These are phyloP conservation scores for Vaccinium macrocarpon DNA, from an alignment of 148 eudicot species.

Conservation along the genomic window DNA sequence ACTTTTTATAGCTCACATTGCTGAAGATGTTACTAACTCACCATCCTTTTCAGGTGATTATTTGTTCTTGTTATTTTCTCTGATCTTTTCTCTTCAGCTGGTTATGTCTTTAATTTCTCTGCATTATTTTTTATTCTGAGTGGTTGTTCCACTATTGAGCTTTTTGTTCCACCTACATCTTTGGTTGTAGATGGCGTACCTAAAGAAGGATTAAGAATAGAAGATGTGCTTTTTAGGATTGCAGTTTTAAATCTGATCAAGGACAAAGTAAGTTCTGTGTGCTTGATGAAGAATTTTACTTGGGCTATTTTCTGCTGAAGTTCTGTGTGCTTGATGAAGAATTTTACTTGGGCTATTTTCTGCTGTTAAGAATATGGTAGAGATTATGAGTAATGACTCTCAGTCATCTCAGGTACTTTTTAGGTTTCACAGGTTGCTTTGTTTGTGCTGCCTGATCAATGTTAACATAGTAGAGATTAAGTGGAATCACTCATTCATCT, in stretches of 20 bases:
- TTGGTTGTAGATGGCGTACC: constrained; percentile 82
- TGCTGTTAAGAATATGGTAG: neutral
- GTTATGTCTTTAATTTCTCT: neutral
- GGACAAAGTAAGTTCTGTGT: constrained; percentile 59
- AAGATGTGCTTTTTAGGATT: constrained; percentile 86
- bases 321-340: constrained; percentile 7
- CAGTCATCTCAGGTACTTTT: neutral
- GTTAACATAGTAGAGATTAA: neutral
- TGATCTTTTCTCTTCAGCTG: neutral
- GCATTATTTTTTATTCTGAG: neutral
- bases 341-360: neutral
- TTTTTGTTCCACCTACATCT: constrained; percentile 1
- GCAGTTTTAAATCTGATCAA: constrained; percentile 56
- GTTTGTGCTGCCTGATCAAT: neutral
- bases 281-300: neutral
- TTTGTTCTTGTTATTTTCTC: neutral
- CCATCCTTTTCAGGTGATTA: constrained; percentile 70
- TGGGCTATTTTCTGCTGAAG: constrained; percentile 19
- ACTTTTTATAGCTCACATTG: constrained; percentile 75
- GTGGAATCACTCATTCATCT: neutral
- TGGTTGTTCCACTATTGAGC: neutral
- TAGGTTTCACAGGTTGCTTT: neutral
- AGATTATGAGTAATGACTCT: neutral
- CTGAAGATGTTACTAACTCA: constrained; percentile 73
- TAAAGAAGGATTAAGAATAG: constrained; percentile 82